phyloP scores from a whole-genome alignment of 176 grass and related monocot genomes.

The Phragmites australis region DNA sequence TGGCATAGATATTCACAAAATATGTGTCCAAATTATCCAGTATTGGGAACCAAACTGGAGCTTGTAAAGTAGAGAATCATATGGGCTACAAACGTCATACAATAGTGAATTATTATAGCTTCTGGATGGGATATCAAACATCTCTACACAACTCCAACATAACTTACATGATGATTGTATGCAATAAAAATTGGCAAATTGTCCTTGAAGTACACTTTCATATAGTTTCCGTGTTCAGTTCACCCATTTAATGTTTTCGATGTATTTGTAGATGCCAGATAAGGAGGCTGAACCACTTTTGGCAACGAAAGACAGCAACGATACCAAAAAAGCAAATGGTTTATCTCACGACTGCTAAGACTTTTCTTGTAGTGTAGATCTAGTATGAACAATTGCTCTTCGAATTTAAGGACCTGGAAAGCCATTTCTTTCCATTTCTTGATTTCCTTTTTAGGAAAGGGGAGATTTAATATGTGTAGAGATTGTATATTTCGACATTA shows the following conservation, averaged over 20 bases:
- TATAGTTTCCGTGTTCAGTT: constrained; percentile 23
- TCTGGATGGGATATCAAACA: neutral
- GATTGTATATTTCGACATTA: constrained; percentile 49
- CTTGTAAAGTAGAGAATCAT: constrained; percentile 12
- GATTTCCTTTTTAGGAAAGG: constrained; percentile 60
- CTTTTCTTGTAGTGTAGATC: constrained; percentile 54
- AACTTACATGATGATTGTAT: neutral
- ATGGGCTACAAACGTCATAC: neutral
- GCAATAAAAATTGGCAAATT: constrained; percentile 1
- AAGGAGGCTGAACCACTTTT: constrained; percentile 84
- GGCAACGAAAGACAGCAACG: constrained; percentile 66
- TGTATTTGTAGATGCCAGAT: constrained; percentile 70
- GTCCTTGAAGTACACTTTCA: constrained; percentile 5
- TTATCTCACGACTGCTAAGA: constrained; percentile 62
- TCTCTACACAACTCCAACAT: constrained; percentile 4
- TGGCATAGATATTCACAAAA: constrained; percentile 12
- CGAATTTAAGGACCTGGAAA: constrained; percentile 55
- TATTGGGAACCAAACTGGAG: constrained; percentile 17
- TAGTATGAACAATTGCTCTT: constrained; percentile 45
- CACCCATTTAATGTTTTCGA: constrained; percentile 16
- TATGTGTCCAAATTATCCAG: neutral
- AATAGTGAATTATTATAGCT: neutral
- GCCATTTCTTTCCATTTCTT: constrained; percentile 66
- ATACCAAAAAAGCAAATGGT: constrained; percentile 83
- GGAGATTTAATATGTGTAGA: constrained; percentile 39